Evolutionary conservation across 164 flowering plant genomes (phyloP).

Genomic region (Amborella trichopoda): DNA sequence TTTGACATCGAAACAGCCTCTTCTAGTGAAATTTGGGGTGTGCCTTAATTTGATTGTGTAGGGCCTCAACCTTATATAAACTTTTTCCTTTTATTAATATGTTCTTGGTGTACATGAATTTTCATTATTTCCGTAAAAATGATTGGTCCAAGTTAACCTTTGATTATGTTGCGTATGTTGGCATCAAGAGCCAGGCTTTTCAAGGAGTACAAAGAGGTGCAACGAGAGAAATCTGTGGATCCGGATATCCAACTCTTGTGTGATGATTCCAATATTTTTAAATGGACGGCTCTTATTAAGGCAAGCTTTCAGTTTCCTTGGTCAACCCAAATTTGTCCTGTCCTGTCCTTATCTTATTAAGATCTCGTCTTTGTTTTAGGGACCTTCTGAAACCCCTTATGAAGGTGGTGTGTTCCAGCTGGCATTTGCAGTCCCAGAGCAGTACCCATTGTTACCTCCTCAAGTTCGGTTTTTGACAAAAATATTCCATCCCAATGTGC

Average conservation of each 20-base stretch:
- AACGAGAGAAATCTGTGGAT: constrained; percentile 75
- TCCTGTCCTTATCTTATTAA: too few relatives aligned
- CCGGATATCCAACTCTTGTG: constrained; percentile 88
- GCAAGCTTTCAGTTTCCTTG: constrained; percentile 17
- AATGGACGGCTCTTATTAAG: constrained; percentile 97
- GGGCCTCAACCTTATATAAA: too few relatives aligned
- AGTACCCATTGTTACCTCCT: constrained; percentile 96
- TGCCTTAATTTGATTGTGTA: too few relatives aligned
- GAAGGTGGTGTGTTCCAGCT: constrained; percentile 97
- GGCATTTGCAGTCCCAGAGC: constrained; percentile 89
- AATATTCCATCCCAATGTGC: constrained; percentile 97
- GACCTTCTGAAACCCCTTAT: constrained; percentile 94
- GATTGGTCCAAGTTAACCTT: too few relatives aligned
- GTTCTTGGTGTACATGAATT: too few relatives aligned
- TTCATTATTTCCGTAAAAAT: too few relatives aligned
- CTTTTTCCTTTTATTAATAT: too few relatives aligned
- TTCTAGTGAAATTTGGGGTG: too few relatives aligned
- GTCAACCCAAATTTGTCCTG: not conserved
- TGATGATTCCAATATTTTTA: constrained; percentile 90
- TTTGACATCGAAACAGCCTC: too few relatives aligned
- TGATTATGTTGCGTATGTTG: constrained; percentile 17
- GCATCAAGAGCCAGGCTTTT: constrained; percentile 86
- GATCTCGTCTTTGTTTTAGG: too few relatives aligned
- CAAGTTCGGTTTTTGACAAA: constrained; percentile 94
- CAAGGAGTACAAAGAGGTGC: constrained; percentile 94